Conservation (phyloP, 2,329 filamentous ascomycete genomes). For the Trichophyton schoenleinii region DNA sequence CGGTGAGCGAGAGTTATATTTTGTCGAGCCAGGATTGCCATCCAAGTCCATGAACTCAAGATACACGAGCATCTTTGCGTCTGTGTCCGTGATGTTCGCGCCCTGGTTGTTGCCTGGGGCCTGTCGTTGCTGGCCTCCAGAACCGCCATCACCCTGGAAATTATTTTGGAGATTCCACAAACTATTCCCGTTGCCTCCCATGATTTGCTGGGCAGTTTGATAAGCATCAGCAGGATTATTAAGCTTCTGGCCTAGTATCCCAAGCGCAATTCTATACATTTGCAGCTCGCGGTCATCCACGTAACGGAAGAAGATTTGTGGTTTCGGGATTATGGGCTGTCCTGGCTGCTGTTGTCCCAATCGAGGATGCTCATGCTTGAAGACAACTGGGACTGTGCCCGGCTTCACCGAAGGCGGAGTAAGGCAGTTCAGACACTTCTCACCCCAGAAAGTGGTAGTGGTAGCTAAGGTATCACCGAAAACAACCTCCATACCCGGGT, state of each 20-base stretch:
- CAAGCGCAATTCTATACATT: slow-evolving; percentile 34
- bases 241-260: slow-evolving; percentile 36
- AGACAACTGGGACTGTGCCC: slow-evolving; percentile 58
- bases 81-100: slow-evolving; percentile 42
- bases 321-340: slow-evolving; percentile 35
- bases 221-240: slow-evolving; percentile 37
- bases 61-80: slow-evolving; percentile 57
- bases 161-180: slow-evolving; percentile 38
- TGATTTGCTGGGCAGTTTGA: slow-evolving; percentile 37
- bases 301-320: slow-evolving; percentile 56
- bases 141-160: slow-evolving; percentile 32
- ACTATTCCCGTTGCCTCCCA: slow-evolving; percentile 33
- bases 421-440: slow-evolving; percentile 66
- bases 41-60: slow-evolving; percentile 70
- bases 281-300: slow-evolving; percentile 38
- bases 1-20: slow-evolving; percentile 51
- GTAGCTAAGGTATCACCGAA: slow-evolving; percentile 61
- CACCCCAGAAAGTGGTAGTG: slow-evolving; percentile 69
- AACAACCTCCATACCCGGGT: slow-evolving; percentile 66
- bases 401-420: slow-evolving; percentile 57
- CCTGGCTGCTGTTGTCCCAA: slow-evolving; percentile 35
- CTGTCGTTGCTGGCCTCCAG: slow-evolving; percentile 35
- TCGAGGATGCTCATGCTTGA: slow-evolving; percentile 45
- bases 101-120: slow-evolving; percentile 30
- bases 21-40: slow-evolving; percentile 55